These are phyloP conservation scores for Solanum dulcamara DNA, from an alignment of 257 asterid species.

Conservation along the genomic window DNA sequence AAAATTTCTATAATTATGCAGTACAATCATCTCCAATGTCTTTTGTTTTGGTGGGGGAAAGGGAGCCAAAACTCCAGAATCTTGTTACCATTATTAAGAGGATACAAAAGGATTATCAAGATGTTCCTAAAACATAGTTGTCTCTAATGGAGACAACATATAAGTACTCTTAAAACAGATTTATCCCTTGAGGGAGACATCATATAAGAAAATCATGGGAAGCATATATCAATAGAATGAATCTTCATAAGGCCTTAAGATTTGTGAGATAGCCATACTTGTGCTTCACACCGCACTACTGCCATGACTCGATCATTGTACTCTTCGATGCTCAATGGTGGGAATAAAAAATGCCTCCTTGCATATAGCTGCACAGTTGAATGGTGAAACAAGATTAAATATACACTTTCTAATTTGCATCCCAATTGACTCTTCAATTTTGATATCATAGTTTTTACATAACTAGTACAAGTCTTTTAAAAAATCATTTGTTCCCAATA, in stretches of 20 bases:
- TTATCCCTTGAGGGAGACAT: neutral
- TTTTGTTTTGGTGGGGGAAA: neutral
- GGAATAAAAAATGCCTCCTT: conserved; percentile 84
- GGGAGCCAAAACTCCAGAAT: neutral
- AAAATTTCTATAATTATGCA: neutral
- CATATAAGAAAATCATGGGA: neutral
- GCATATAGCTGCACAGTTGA: conserved; percentile 64
- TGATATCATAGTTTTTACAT: neutral
- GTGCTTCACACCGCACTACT: conserved; percentile 93
- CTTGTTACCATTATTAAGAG: neutral
- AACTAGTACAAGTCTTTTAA: neutral
- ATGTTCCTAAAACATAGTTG: neutral
- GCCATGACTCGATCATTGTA: conserved; percentile 88
- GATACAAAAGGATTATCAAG: neutral
- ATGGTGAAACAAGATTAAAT: neutral
- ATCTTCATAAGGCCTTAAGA: neutral
- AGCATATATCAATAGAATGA: neutral
- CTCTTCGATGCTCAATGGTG: conserved; percentile 75
- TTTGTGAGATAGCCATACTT: conserved; percentile 31
- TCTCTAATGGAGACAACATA: neutral
- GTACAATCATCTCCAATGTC: neutral
- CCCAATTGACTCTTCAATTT: neutral
- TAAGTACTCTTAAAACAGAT: neutral
- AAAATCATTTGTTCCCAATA: neutral
- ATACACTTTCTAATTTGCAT: neutral